phyloP scores from a whole-genome alignment of 1,284 basidiomycete species.

The Fomitopsis pinicola region DNA sequence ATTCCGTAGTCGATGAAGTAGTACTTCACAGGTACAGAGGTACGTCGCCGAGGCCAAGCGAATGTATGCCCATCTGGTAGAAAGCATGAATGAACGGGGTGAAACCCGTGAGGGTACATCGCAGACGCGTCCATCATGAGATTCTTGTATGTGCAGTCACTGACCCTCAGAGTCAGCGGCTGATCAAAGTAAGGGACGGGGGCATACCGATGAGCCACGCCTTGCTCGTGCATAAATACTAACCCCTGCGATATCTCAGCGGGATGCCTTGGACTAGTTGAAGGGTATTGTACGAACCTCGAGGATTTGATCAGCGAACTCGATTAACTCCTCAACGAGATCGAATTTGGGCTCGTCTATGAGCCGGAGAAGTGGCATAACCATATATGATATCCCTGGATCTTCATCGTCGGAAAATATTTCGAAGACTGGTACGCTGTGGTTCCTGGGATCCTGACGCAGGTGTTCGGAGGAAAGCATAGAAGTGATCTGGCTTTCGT shows the following conservation, averaged over 20 bases:
- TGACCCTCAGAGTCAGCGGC: neutral
- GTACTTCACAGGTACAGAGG: conserved; percentile 13
- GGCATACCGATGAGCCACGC: conserved; percentile 21
- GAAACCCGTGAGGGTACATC: conserved; percentile 22
- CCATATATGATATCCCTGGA: conserved; percentile 15
- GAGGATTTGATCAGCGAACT: conserved; percentile 23
- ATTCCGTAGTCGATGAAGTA: conserved; percentile 25
- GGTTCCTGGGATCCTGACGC: conserved; percentile 23
- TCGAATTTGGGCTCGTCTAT: conserved; percentile 20
- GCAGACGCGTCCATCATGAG: conserved; percentile 24
- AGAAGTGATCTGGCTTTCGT: conserved; percentile 18
- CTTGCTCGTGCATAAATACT: conserved; percentile 18
- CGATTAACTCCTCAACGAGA: conserved; percentile 19
- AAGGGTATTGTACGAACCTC: conserved; percentile 14
- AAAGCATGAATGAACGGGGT: conserved; percentile 11
- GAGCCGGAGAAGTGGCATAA: conserved; percentile 27
- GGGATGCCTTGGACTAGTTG: no score
- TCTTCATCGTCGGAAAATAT: conserved; percentile 18
- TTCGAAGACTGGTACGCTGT: conserved; percentile 30
- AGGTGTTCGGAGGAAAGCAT: conserved; percentile 12
- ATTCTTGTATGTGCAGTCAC: conserved; percentile 19
- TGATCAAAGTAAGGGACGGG: neutral
- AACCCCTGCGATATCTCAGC: conserved; percentile 13
- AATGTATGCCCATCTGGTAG: conserved; percentile 5
- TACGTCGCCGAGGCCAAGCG: conserved; percentile 8